Conservation (phyloP, 345 rosid genomes). For the Gynandropsis gynandra region DNA sequence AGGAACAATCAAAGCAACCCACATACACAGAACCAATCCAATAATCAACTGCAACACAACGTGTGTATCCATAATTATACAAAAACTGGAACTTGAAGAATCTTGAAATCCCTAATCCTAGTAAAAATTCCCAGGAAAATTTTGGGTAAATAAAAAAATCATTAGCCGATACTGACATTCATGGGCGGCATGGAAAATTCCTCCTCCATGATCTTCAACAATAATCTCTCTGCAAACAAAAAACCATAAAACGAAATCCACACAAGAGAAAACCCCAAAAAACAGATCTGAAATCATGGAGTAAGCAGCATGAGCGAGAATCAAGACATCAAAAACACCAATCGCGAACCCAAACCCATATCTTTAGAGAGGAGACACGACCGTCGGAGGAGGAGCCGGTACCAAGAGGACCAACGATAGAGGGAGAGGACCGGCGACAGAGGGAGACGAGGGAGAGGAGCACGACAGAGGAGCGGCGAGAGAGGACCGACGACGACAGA, state of each 20-base stretch:
- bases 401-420: no score
- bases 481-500: no score
- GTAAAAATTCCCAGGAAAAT: not conserved
- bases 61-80: conserved; percentile 26
- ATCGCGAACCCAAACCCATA: conserved; percentile 54
- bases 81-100: not conserved
- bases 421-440: no score
- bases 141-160: not conserved
- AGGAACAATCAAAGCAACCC: conserved; percentile 87
- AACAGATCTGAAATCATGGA: conserved; percentile 43
- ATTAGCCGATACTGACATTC: conserved; percentile 38
- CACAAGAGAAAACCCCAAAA: not conserved
- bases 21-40: conserved; percentile 65
- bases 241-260: conserved; percentile 8
- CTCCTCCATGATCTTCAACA: conserved; percentile 89
- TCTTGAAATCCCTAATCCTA: not conserved
- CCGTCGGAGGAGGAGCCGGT: no score
- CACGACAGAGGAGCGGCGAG: no score
- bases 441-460: no score
- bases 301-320: conserved; percentile 87
- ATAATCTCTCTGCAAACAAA: conserved; percentile 57
- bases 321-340: conserved; percentile 55
- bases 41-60: conserved; percentile 69
- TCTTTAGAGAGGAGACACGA: not conserved
- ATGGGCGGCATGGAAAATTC: conserved; percentile 76